Conservation (phyloP, 2,329 filamentous ascomycete species). For the Xylariaceae sp. region DNA sequence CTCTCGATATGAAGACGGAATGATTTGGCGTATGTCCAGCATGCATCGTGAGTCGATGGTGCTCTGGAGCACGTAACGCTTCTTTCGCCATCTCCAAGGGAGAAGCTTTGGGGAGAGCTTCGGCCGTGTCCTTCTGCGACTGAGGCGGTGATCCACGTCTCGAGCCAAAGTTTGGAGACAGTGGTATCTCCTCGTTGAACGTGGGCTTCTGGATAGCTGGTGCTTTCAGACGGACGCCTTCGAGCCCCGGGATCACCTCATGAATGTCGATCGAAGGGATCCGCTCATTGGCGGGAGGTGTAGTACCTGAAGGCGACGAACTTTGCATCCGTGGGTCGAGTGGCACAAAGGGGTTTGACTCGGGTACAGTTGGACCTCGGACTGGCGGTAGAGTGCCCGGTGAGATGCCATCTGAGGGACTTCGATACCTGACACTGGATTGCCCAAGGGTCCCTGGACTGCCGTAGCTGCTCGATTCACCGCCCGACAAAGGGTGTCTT, state of each 20-base stretch:
- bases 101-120: slow-evolving; percentile 21
- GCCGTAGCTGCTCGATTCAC: slow-evolving; percentile 16
- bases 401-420: slow-evolving; percentile 17
- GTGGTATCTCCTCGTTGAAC: slow-evolving; percentile 36
- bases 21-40: slow-evolving; percentile 60
- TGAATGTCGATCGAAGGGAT: slow-evolving; percentile 51
- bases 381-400: slow-evolving; percentile 20
- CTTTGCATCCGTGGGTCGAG: slow-evolving; percentile 43
- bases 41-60: slow-evolving; percentile 52
- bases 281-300: slow-evolving; percentile 26
- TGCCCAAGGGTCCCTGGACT: slow-evolving; percentile 14
- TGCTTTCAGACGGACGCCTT: slow-evolving; percentile 53
- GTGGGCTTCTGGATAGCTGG: slow-evolving; percentile 48
- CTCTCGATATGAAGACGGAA: slow-evolving; percentile 45
- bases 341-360: slow-evolving; percentile 34
- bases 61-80: slow-evolving; percentile 43
- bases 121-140: slow-evolving; percentile 20
- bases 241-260: slow-evolving; percentile 53
- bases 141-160: slow-evolving; percentile 27
- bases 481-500: too few relatives aligned
- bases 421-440: slow-evolving; percentile 16
- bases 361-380: slow-evolving; percentile 30
- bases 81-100: slow-evolving; percentile 41
- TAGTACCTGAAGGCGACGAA: slow-evolving; percentile 25
- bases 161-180: slow-evolving; percentile 24